Evolutionary conservation across 495 filamentous ascomycete genomes (phyloP), one percentile per base, ranked within the genome.

Genomic region (Neurospora cerealis): DNA sequence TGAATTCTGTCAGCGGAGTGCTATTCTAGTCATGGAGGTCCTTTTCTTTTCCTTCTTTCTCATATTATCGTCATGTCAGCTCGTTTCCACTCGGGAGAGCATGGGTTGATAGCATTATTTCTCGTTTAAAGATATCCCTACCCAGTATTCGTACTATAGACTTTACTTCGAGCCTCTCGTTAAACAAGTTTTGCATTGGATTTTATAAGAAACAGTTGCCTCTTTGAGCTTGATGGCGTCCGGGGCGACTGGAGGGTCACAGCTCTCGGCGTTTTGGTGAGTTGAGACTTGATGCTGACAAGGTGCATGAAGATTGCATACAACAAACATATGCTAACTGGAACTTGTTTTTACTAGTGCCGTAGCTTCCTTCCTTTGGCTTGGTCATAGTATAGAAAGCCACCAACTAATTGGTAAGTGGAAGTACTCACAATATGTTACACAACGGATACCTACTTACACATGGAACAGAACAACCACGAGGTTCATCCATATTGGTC

Each of bases 331-430:
- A 69, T 62, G n/a, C 40, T 72, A 13, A 70, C 54, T 38, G 21
- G 2, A 36, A 36, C 36, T 21, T 48, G 15, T 19, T n/a, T 37
- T 19, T 7, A 34, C 34, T 41, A 85, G 85, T 75, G 83, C 85
- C 74, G 80, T 84, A 21, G 75, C 81, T 41, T 85, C 83, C 0
- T 86, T 86, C 76, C 70, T 83, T 11, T 87, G 83, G 83, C 77
- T 87, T 15, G 79, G 80, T 6, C 77, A 79, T 72, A 83, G 78
- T 6, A 72, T 86, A 21, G 81, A 87, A 70, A 81, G 80, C 41
- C 84, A 87, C 69, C 82, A 83, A n/a, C 79, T 86, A 38, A 82
- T 83, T 62, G 83, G 85, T 85, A 71, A 46, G 71, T 69, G 2
- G 10, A 8, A 2, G 42, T 41, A 46, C 6, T 37, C 15, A 9